Percentiles rank a stretch among this genome's conserved stretches.
Conservation (phyloP, 1,284 basidiomycete species). For the Irpex sp. region DNA sequence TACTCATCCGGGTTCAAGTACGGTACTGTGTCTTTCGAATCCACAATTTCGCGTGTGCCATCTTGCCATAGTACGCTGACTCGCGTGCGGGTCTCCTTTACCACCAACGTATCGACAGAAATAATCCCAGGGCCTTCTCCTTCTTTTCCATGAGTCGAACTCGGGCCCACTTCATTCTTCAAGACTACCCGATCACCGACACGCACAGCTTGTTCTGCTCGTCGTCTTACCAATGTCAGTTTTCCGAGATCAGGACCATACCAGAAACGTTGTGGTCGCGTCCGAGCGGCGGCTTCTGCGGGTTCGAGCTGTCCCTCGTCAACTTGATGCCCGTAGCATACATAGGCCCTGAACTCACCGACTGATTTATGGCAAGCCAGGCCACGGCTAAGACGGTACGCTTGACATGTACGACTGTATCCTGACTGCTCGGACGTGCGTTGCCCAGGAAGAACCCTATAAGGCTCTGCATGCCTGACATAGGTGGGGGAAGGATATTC, state of each 20-base stretch:
- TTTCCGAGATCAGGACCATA: slow-evolving; percentile 59
- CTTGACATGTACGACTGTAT: slow-evolving; percentile 71
- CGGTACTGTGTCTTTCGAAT: slow-evolving; percentile 70
- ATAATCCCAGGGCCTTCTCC: slow-evolving; percentile 42
- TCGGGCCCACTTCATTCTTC: slow-evolving; percentile 43
- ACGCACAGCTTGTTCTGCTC: slow-evolving; percentile 60
- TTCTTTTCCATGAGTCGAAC: slow-evolving; percentile 54
- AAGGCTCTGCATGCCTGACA: slow-evolving; percentile 39
- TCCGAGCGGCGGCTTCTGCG: slow-evolving; percentile 48
- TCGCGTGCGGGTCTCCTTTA: slow-evolving; percentile 68
- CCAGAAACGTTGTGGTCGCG: slow-evolving; percentile 78
- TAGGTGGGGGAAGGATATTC: slow-evolving; percentile 65
- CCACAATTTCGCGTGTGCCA: slow-evolving; percentile 59
- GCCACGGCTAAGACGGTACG: slow-evolving; percentile 80
- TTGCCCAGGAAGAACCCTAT: slow-evolving; percentile 45
- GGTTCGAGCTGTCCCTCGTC: slow-evolving; percentile 49
- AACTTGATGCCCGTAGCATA: background rate
- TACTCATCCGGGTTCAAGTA: slow-evolving; percentile 83
- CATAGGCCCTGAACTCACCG: slow-evolving; percentile 40
- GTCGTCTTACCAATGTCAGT: slow-evolving; percentile 63
- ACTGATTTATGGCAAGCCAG: slow-evolving; percentile 90
- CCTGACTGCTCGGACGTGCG: slow-evolving; percentile 39
- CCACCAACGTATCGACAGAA: slow-evolving; percentile 54
- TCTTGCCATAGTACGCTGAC: slow-evolving; percentile 89
- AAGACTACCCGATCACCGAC: slow-evolving; percentile 65